These are phyloP conservation scores for Phytopythium boreale DNA, from an alignment of 352 stramenopile species.

Conservation along the genomic window DNA sequence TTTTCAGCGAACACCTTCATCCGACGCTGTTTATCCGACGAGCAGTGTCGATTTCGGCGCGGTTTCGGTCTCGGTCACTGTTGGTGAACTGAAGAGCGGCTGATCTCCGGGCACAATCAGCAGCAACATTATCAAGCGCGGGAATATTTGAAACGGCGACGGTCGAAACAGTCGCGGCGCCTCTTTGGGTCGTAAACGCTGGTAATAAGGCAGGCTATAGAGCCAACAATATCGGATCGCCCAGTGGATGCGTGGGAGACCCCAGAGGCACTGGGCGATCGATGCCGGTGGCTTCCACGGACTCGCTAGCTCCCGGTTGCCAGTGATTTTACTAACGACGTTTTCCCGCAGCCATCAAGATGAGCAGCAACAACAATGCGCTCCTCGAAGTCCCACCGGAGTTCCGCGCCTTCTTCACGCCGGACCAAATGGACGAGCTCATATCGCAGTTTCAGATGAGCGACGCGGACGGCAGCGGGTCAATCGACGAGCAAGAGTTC, in stretches of 20 bases:
- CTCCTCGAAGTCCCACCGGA: slow-evolving; percentile 37
- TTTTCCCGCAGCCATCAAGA: not conserved
- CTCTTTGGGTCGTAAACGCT: not conserved
- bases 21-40: not conserved
- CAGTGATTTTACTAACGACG: not conserved
- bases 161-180: slow-evolving; percentile 1
- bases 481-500: slow-evolving; percentile 70
- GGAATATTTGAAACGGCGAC: not conserved
- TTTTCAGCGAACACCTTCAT: not conserved
- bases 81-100: not conserved
- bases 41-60: not conserved
- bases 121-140: not conserved
- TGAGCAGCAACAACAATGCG: slow-evolving; percentile 1
- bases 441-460: slow-evolving; percentile 55
- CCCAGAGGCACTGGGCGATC: not conserved
- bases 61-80: too few relatives aligned
- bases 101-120: not conserved
- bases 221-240: not conserved
- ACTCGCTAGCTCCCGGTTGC: not conserved
- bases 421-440: slow-evolving; percentile 54
- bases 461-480: slow-evolving; percentile 51
- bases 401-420: slow-evolving; percentile 38
- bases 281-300: not conserved
- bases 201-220: not conserved
- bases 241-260: not conserved